Conservation (phyloP, 257 asterid genomes). For the Cordia subcordata region DNA sequence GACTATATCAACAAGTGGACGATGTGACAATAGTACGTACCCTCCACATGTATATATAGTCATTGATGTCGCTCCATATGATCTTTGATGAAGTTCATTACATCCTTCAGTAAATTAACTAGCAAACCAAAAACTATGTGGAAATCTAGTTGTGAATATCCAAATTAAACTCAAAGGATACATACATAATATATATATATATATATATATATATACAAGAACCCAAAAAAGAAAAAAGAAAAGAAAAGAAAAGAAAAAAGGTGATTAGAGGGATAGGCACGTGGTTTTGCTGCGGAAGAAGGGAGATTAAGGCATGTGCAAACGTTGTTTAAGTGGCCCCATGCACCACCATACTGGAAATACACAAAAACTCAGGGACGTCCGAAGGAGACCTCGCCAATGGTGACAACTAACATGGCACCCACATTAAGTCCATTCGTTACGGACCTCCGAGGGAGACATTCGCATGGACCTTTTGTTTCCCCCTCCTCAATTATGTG, state of each 20-base stretch:
- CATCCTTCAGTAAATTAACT: too few species aligned
- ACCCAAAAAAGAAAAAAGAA: too few species aligned
- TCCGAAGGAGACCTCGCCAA: constrained; percentile 4
- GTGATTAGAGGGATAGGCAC: constrained; percentile 26
- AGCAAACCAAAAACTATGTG: too few species aligned
- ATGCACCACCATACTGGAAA: not conserved
- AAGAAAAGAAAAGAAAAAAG: not conserved
- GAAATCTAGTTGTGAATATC: too few species aligned
- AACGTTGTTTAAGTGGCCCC: constrained; percentile 18
- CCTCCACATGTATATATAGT: too few species aligned
- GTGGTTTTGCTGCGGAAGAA: constrained; percentile 40
- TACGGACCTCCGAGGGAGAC: constrained; percentile 11
- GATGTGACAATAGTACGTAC: too few species aligned
- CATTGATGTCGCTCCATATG: too few species aligned
- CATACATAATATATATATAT: too few species aligned
- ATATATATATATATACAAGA: too few species aligned
- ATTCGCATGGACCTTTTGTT: constrained; percentile 19
- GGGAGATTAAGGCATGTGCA: constrained; percentile 50
- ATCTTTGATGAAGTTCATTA: too few species aligned
- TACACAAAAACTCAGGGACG: constrained; percentile 5
- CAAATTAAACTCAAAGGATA: too few species aligned
- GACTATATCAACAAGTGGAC: too few species aligned
- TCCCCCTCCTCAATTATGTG: constrained; percentile 13
- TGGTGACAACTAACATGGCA: constrained; percentile 31
- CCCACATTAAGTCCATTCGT: constrained; percentile 20